Percentiles rank a stretch among this genome's conserved stretches.
Evolutionary conservation across 179 eudicot species (phyloP).

Genomic region (Spergularia azorica): DNA sequence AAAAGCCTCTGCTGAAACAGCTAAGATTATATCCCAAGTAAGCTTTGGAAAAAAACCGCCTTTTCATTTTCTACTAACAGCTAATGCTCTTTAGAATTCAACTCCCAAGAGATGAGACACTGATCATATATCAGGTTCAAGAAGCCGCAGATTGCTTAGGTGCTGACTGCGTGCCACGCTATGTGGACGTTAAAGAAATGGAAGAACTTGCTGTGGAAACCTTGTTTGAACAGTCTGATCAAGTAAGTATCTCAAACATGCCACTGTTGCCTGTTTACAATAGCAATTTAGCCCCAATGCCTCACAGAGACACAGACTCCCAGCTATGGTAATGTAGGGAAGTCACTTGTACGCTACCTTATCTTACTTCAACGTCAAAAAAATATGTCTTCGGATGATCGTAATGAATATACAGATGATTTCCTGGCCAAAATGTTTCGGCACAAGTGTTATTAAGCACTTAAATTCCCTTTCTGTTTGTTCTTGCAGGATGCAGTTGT

Average conservation of each 20-base stretch:
- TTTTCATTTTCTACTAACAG: background rate
- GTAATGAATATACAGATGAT: too few species aligned
- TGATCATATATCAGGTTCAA: slow-evolving; percentile 58
- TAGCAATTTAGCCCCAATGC: too few species aligned
- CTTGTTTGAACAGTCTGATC: slow-evolving; percentile 46
- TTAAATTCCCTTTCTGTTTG: background rate
- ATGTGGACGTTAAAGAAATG: slow-evolving; percentile 70
- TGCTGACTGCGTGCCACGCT: slow-evolving; percentile 83
- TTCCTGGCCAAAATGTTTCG: too few species aligned
- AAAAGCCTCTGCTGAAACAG: slow-evolving; percentile 68
- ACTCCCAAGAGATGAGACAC: background rate
- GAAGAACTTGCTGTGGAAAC: slow-evolving; percentile 55
- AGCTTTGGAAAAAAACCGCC: slow-evolving; percentile 13
- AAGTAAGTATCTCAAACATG: slow-evolving; percentile 36
- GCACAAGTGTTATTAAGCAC: background rate
- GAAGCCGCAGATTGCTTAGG: slow-evolving; percentile 96
- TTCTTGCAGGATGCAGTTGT: slow-evolving; percentile 25
- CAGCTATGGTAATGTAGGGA: too few species aligned
- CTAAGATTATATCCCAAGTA: slow-evolving; percentile 67
- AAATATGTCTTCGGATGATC: too few species aligned
- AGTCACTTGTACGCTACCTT: background rate
- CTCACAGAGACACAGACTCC: too few species aligned
- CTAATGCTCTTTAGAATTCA: background rate
- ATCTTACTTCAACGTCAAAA: background rate
- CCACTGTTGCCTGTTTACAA: background rate